Evolutionary conservation across 805 yeast species (phyloP).

Genomic region (Metschnikowia noctiluminum): DNA sequence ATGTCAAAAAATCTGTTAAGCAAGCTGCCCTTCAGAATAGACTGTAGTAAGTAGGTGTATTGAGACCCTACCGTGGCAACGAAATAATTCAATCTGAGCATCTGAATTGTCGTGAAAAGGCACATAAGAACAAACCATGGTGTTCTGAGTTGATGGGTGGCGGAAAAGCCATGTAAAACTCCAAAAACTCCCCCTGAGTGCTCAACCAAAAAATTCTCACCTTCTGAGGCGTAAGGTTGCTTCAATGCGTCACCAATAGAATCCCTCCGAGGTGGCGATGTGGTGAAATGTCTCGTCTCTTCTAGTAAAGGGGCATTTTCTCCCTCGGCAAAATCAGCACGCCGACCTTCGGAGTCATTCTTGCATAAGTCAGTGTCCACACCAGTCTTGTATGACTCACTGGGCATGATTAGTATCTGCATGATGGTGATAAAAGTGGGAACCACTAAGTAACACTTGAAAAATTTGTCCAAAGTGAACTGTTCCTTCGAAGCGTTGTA

Average conservation of each 20-base stretch:
- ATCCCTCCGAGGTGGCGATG: constrained; percentile 36
- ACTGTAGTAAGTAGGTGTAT: constrained; percentile 44
- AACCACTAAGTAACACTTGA: constrained; percentile 45
- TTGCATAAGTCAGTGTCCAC: constrained; percentile 25
- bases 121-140: constrained; percentile 53
- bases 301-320: constrained; percentile 28
- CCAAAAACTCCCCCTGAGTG: constrained; percentile 50
- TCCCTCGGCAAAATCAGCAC: background rate
- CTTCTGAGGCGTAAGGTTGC: constrained; percentile 51
- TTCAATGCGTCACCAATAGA: constrained; percentile 57
- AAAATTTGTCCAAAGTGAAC: constrained; percentile 43
- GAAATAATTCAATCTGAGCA: constrained; percentile 56
- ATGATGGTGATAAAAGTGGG: constrained; percentile 48
- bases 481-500: constrained; percentile 31
- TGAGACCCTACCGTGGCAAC: constrained; percentile 59
- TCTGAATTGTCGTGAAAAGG: constrained; percentile 50
- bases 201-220: constrained; percentile 35
- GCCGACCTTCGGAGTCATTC: constrained; percentile 18
- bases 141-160: constrained; percentile 46
- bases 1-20: constrained; percentile 49
- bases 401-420: constrained; percentile 48
- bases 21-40: constrained; percentile 33
- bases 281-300: constrained; percentile 2
- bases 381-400: constrained; percentile 45
- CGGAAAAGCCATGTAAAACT: constrained; percentile 50